Base-by-base conservation (phyloP, 805 yeast genomes). In the Starmera pachycereana region DNA sequence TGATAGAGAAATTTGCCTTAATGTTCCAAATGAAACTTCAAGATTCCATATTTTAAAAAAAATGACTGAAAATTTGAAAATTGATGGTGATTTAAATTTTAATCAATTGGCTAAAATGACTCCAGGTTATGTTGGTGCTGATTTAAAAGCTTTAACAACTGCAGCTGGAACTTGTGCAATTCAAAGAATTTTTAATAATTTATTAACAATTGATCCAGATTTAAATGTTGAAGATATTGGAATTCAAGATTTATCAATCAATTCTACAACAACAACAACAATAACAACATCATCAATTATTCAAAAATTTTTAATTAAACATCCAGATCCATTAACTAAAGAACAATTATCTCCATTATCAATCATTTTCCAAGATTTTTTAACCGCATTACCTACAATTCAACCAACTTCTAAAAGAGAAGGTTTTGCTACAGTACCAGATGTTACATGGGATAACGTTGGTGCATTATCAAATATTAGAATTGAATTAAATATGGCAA, bases 71-170 rank as follows among this genome's bases (percentile, higher is more conserved):
- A 66, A 65, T 27, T 66, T 92, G 48, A 78, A 81, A 52, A 65
- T 87, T 33, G 76, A 75, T 37, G 89, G 85, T 4, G 73, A 60
- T 7, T 75, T 90, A 48, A 87, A 89, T 49, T 85, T 76, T 57
- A 54, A 62, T 35, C 72, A 73, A 44, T 66, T 92, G 38, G 96
- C 97, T 2, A 89, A 89, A 54, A 66, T 85, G 66, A 92, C 98
- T 0, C 97, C 98, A 0, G 98, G 98, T 12, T 92, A 78, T 60
- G 98, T 92, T 7, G 98, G 97, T 39, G 98, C 98, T 2, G 98
- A 92, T 66, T 70, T 92, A 49, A 87, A 88, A 53, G 94, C 97
- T 12, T 69, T 92, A 42, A 94, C 86, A 1, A 78, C 96, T 0
- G 96, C 96, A 3, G 96, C 98, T 0, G 97, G 97, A 42, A 83